phyloP scores from a whole-genome alignment of 2,329 filamentous ascomycete genomes.

The Leptographium lundbergii region DNA sequence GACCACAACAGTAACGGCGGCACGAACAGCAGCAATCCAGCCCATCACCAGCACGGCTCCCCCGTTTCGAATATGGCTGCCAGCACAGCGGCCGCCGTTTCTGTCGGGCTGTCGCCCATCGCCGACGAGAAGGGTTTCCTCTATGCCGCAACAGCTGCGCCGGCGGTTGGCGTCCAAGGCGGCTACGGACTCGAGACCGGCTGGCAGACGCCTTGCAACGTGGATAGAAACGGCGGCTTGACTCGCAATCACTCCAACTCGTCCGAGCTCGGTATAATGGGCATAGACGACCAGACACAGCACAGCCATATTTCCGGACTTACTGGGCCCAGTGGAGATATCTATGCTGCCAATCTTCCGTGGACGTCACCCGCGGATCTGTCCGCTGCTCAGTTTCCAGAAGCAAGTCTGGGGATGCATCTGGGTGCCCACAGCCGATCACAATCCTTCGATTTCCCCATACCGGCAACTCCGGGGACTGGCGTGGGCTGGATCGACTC shows the following conservation, averaged over 20 bases:
- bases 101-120: slow-evolving; percentile 14
- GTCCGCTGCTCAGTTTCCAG: slow-evolving; percentile 19
- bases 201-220: slow-evolving; percentile 25
- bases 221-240: slow-evolving; percentile 19
- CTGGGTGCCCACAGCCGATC: slow-evolving; percentile 11
- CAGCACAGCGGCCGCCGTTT: slow-evolving; percentile 8
- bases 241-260: slow-evolving; percentile 22
- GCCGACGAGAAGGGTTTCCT: slow-evolving; percentile 19
- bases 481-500: slow-evolving; percentile 8
- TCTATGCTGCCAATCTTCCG: slow-evolving; percentile 24
- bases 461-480: slow-evolving; percentile 3
- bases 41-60: background rate
- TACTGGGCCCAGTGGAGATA: slow-evolving; percentile 14
- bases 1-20: slow-evolving; percentile 18
- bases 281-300: slow-evolving; percentile 16
- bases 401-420: slow-evolving; percentile 21
- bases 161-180: slow-evolving; percentile 14
- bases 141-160: slow-evolving; percentile 13
- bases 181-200: slow-evolving; percentile 25
- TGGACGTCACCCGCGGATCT: slow-evolving; percentile 28
- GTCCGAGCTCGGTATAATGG: slow-evolving; percentile 19
- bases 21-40: slow-evolving; percentile 6
- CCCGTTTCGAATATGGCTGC: slow-evolving; percentile 1
- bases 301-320: background rate
- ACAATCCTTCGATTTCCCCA: slow-evolving; percentile 21